Evolutionary conservation across 345 rosid genomes (phyloP).

Genomic region (Eucalyptus tenuipes): DNA sequence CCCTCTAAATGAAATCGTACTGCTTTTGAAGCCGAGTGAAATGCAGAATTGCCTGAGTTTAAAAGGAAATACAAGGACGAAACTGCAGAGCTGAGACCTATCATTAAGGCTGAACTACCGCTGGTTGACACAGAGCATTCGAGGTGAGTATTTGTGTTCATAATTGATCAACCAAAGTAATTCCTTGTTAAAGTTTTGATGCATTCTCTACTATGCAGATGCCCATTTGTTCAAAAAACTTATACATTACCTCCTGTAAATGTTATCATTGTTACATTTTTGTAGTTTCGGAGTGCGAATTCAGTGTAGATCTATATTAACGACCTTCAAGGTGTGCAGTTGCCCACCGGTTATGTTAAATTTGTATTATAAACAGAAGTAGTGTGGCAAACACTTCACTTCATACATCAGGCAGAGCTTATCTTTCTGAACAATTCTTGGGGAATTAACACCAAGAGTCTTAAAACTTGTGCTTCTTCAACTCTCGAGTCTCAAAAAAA

Average conservation of each 20-base stretch:
- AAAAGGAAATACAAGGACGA: constrained; percentile 83
- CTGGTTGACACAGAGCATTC: constrained; percentile 84
- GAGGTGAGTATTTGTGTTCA: constrained; percentile 38
- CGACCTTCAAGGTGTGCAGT: background rate
- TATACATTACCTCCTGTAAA: background rate
- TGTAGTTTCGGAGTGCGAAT: background rate
- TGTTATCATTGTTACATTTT: background rate
- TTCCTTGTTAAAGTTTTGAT: background rate
- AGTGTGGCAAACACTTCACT: background rate
- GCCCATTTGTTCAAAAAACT: background rate
- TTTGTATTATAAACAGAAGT: background rate
- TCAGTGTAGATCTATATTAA: background rate
- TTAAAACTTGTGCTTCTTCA: background rate
- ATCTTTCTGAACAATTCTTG: background rate
- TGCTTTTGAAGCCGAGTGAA: constrained; percentile 80
- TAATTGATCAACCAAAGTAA: background rate
- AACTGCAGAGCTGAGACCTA: constrained; percentile 77
- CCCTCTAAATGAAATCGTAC: constrained; percentile 6
- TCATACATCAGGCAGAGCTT: background rate
- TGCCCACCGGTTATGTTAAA: background rate
- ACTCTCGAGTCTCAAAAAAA: background rate
- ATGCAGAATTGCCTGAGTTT: constrained; percentile 64
- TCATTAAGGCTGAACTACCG: constrained; percentile 62
- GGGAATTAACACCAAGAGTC: background rate
- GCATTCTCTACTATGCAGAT: background rate